Conservation (phyloP, 2,329 filamentous ascomycete species). For the Allantophomopsis cytisporea region DNA sequence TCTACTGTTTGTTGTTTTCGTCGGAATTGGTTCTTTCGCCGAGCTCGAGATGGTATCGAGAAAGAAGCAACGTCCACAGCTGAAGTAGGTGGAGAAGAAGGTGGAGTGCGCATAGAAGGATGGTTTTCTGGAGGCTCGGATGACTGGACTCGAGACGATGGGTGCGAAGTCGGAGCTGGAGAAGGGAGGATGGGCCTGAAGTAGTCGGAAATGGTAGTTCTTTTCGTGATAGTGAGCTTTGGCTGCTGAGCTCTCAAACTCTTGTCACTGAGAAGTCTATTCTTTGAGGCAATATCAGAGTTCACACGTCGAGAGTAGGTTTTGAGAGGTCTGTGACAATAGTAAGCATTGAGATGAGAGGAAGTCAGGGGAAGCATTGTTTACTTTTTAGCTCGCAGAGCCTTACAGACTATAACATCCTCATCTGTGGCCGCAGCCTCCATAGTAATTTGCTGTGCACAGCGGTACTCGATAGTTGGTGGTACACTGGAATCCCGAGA, state of each 20-base stretch:
- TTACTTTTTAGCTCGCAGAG: too few relatives aligned
- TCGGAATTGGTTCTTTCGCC: neutral
- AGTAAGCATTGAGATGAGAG: too few relatives aligned
- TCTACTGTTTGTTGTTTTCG: neutral
- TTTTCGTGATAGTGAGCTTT: slow-evolving; percentile 1
- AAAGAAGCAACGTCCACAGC: neutral
- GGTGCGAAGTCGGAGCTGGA: slow-evolving; percentile 3
- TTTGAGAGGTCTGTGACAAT: slow-evolving; percentile 3
- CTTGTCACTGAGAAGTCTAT: slow-evolving; percentile 4
- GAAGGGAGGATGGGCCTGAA: slow-evolving; percentile 10
- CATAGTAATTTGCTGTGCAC: too few relatives aligned
- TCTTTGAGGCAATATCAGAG: slow-evolving; percentile 6
- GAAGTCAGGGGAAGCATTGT: too few relatives aligned
- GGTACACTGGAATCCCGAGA: too few relatives aligned
- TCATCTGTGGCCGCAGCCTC: too few relatives aligned
- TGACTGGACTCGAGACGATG: neutral
- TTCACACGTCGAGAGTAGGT: slow-evolving; percentile 14
- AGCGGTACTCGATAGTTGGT: too few relatives aligned
- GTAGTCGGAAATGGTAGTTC: slow-evolving; percentile 12
- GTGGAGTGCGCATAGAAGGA: neutral
- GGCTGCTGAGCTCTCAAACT: neutral
- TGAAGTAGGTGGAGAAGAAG: neutral
- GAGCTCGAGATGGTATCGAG: neutral
- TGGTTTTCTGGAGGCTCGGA: neutral
- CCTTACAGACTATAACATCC: too few relatives aligned